These are phyloP conservation scores for Neonectria coccinea DNA, from an alignment of 2,329 filamentous ascomycete genomes.

Conservation along the genomic window DNA sequence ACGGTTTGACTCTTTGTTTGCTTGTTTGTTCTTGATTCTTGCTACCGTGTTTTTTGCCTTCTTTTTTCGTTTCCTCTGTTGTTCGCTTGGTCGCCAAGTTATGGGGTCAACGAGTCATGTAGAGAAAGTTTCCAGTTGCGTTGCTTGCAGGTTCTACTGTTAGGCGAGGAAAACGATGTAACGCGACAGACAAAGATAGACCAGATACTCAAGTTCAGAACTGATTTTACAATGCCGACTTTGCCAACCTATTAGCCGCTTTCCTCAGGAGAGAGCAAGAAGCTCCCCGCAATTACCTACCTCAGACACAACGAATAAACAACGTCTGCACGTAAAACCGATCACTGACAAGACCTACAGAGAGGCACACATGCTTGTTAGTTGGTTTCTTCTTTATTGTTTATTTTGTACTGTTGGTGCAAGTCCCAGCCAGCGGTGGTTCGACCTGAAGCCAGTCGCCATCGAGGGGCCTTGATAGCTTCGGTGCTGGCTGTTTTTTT, in stretches of 20 bases:
- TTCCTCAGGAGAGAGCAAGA: not conserved
- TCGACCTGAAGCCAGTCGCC: constrained; percentile 22
- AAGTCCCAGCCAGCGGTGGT: constrained; percentile 23
- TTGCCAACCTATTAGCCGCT: not conserved
- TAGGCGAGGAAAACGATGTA: not conserved
- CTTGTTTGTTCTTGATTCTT: constrained; percentile 7
- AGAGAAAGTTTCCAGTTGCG: constrained; percentile 6
- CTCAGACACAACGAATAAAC: not conserved
- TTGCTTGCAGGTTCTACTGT: not conserved
- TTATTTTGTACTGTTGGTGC: constrained; percentile 19
- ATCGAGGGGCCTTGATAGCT: constrained; percentile 20
- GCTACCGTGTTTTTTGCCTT: not conserved
- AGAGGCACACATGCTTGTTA: not conserved
- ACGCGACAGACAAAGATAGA: constrained; percentile 9
- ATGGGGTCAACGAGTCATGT: not conserved
- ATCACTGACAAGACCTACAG: constrained; percentile 8
- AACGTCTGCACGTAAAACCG: not conserved
- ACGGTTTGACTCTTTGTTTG: constrained; percentile 11
- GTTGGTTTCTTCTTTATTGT: constrained; percentile 16
- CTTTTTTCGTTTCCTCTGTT: not conserved
- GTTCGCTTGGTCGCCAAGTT: not conserved
- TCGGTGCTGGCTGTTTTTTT: constrained; percentile 21
- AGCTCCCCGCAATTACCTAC: not conserved
- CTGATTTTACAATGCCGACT: not conserved
- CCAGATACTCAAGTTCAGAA: constrained; percentile 4